A percentile compares a stretch with the other conserved stretches of the same genome.
phyloP scores from a whole-genome alignment of 192 early-diverging fungal species.

The Geranomyces michiganensis region DNA sequence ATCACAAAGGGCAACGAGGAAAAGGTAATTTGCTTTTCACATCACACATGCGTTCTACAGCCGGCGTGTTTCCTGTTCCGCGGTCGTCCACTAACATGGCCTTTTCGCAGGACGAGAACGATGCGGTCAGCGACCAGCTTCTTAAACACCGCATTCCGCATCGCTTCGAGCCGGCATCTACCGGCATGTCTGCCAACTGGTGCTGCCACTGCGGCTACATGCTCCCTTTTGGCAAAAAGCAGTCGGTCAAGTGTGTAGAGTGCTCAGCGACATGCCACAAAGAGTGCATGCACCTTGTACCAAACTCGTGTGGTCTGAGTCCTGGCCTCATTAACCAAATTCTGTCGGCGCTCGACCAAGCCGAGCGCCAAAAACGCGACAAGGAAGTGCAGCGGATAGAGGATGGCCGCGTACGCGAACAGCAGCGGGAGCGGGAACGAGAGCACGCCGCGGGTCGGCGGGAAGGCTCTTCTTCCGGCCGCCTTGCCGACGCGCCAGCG shows the following conservation, averaged over 20 bases:
- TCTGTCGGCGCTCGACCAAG: slow-evolving; percentile 77
- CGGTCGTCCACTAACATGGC: neutral
- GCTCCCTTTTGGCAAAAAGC: slow-evolving; percentile 83
- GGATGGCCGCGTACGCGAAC: slow-evolving; percentile 49
- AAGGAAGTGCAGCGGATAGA: slow-evolving; percentile 55
- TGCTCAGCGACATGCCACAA: slow-evolving; percentile 83
- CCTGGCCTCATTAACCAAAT: slow-evolving; percentile 87
- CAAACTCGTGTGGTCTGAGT: slow-evolving; percentile 90
- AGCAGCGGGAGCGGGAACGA: neutral
- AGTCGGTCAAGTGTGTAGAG: slow-evolving; percentile 64
- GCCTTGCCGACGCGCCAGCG: too few relatives aligned
- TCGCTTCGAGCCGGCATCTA: slow-evolving; percentile 86
- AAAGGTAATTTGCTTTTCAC: slow-evolving; percentile 31
- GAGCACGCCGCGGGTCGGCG: too few relatives aligned
- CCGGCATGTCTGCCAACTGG: slow-evolving; percentile 83
- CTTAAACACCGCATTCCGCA: slow-evolving; percentile 95
- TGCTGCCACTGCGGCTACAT: slow-evolving; percentile 96
- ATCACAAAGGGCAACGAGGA: slow-evolving; percentile 72
- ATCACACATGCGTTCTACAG: too few relatives aligned
- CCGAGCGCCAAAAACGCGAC: slow-evolving; percentile 54
- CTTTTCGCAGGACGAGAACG: slow-evolving; percentile 40
- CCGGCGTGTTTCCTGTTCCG: too few relatives aligned
- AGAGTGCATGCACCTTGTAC: slow-evolving; percentile 82
- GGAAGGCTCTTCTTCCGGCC: too few relatives aligned
- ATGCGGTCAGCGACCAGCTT: slow-evolving; percentile 48